Base-by-base conservation (phyloP, 73 alveolate genomes). In the Paramecium tetraurelia region DNA sequence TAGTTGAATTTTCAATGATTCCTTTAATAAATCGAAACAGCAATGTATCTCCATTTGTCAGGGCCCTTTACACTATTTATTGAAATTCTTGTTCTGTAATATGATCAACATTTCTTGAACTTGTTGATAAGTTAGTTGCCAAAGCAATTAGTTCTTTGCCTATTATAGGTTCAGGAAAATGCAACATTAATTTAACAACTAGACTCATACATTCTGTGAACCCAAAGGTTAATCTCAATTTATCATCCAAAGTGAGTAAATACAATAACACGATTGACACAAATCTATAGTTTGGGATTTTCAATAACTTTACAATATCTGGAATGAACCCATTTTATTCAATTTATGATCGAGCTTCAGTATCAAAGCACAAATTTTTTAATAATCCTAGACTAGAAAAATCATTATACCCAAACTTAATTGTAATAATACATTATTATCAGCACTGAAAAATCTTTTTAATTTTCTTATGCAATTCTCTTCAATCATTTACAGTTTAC, bases 81-180 rank as follows among this genome's bases (percentile, higher is more conserved):
- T 96, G 97, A 14, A 98, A 95, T 76, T 98, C 99, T 43, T 95
- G 98, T 86, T 98, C 98, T 4, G 99, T 97, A 68, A 98, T 85
- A 77, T 96, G 93, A 80, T 98, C 99, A 18, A 99, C 99, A 92
- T 98, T 98, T 69, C 98, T 94, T 2, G 98, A 93, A 70, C 96
- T 97, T 11, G 98, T 89, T 5, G 98, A 93, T 71, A 98, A 93
- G 95, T 98, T 98, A 14, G 97, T 93, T 9, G 99, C 99, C 36
- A 98, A 95, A 33, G 99, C 99, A 21, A 98, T 96, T n/a, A 97
- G 92, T 92, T 98, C 99, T 80, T 96, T 93, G 0, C 99, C 99
- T 0, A 98, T 97, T 48, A 96, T 92, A 48, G 97, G 96, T 77
- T 98, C 99, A 7, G 99, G 99, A 93, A 97, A 97, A 90, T 97